Conservation (phyloP, 2,329 filamentous ascomycete species). For the Epichloe sibirici region DNA sequence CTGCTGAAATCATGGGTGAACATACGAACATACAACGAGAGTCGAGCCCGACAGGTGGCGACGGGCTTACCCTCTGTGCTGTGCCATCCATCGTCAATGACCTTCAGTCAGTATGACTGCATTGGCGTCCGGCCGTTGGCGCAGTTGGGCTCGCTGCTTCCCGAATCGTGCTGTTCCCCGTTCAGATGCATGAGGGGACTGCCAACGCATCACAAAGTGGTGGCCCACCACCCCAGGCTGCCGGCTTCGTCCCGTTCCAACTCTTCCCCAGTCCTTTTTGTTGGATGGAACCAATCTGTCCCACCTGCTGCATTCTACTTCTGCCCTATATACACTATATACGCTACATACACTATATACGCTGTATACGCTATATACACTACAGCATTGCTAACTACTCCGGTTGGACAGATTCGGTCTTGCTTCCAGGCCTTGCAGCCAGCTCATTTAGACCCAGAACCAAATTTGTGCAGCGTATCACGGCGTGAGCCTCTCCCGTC, state of each 20-base stretch:
- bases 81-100: conserved; percentile 2
- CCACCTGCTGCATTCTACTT: conserved; percentile 12
- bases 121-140: conserved; percentile 8
- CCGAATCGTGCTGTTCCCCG: conserved; percentile 34
- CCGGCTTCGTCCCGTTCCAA: conserved; percentile 8
- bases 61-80: conserved; percentile 1
- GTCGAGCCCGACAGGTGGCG: not conserved
- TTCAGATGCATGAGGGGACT: conserved; percentile 37
- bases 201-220: conserved; percentile 26
- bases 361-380: no score
- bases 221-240: conserved; percentile 17
- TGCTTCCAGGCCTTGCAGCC: conserved; percentile 10
- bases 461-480: not conserved
- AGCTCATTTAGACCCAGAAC: conserved; percentile 13
- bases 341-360: no score
- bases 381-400: conserved; percentile 22
- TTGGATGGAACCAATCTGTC: not conserved
- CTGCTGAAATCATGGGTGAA: not conserved
- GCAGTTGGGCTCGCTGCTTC: conserved; percentile 9
- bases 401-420: conserved; percentile 22
- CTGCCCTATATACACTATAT: conserved; percentile 14
- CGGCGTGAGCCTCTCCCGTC: conserved; percentile 2
- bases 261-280: not conserved
- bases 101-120: conserved; percentile 7
- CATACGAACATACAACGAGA: not conserved